phyloP scores from a whole-genome alignment of 2,329 filamentous ascomycete genomes.

The Cytospora mali region DNA sequence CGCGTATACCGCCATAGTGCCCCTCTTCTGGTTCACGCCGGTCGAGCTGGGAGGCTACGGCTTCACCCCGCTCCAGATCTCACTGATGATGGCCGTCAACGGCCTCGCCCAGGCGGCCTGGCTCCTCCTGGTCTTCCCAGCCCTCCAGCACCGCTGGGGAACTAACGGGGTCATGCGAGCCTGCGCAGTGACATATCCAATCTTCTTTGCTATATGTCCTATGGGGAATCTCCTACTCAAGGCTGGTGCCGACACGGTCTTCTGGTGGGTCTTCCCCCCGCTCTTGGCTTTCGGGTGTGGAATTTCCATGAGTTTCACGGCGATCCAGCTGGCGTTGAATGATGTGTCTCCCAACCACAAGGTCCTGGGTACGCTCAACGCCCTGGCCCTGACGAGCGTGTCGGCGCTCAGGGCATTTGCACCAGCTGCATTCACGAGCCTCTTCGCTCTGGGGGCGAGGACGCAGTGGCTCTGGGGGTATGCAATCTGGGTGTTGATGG shows the following conservation, averaged over 20 bases:
- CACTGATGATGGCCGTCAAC: constrained; percentile 63
- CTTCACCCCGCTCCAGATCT: constrained; percentile 65
- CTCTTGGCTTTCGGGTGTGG: constrained; percentile 59
- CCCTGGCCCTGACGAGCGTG: constrained; percentile 62
- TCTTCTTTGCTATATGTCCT: constrained; percentile 61
- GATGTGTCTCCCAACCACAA: constrained; percentile 68
- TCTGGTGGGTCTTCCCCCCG: constrained; percentile 58
- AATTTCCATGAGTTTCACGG: constrained; percentile 71
- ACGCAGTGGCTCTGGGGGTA: constrained; percentile 66
- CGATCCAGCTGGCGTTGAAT: constrained; percentile 73
- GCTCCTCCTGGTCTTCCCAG: constrained; percentile 71
- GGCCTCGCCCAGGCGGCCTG: constrained; percentile 71
- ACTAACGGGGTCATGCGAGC: constrained; percentile 65
- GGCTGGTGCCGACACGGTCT: constrained; percentile 44
- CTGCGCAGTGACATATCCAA: constrained; percentile 62
- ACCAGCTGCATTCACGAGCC: constrained; percentile 65
- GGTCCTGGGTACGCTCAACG: constrained; percentile 72
- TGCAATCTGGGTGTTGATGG: constrained; percentile 63
- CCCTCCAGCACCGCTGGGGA: constrained; percentile 65
- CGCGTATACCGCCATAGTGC: constrained; percentile 70
- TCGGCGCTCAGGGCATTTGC: constrained; percentile 66
- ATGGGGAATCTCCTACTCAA: constrained; percentile 60
- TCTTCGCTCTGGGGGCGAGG: constrained; percentile 69
- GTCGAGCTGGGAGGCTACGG: constrained; percentile 65
- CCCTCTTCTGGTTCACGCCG: constrained; percentile 69